Evolutionary conservation across 768 basidiomycete genomes (phyloP), one percentile per base, ranked within the genome.

Genomic region (Melanogaster broomeanus): DNA sequence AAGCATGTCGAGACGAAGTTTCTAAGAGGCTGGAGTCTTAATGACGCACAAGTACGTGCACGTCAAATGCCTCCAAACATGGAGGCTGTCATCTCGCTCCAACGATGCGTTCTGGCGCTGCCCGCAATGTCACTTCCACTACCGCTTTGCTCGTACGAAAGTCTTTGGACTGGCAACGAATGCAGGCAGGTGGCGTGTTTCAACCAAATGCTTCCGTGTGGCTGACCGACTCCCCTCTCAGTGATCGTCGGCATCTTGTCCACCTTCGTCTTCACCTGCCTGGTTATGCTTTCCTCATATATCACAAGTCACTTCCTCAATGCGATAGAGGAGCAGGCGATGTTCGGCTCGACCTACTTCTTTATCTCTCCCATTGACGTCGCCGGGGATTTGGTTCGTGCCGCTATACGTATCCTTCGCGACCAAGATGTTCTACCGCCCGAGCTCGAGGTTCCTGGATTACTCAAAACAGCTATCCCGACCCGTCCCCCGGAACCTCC

Each of bases 101-200:
- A 68, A 77, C 35, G 80, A 77, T 53, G 83, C 87, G 10, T 93
- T 90, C 74, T 91, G 86, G 72, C 73, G 80, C 12, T 93, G 90
- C 61, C 86, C 86, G 2, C 88, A 91, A 67, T 93, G 90, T 59
- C 81, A 77, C 45, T 93, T 90, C 63, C 77, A 75, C 52, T 92
- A 93, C 65, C 80, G 84, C 37, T 90, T 90, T 60, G 78, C 84
- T 9, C 80, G 90, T 22, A 92, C 90, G 1, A 77, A 72, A 30
- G 79, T 82, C 13, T 72, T 82, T 11, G 90, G 90, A 27, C 70
- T 92, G 49, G 90, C 87, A 18, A 84, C 85, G n/a, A 92, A 92
- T 59, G 82, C 85, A 66, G 71, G 90, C 84, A 67, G 49, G 77
- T 66, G 24, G 37, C 39, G 27, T 49, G 27, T 19, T 28, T 18